Evolutionary conservation across 2,329 filamentous ascomycete genomes (phyloP).

Genomic region (Alternaria infectoria): DNA sequence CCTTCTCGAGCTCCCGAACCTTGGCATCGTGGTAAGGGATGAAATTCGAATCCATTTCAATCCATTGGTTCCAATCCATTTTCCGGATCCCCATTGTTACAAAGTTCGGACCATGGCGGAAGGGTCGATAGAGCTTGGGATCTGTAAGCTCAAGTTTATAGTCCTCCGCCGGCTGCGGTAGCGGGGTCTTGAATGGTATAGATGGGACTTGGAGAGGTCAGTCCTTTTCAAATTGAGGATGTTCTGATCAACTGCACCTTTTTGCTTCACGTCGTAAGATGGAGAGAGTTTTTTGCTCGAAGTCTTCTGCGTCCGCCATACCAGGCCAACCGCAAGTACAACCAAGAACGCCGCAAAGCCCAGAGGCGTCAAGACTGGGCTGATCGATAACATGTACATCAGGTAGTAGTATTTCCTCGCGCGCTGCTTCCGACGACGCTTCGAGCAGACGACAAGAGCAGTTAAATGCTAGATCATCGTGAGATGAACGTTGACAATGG

Average conservation of each 20-base stretch:
- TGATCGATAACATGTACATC: not conserved
- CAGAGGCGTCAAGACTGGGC: not conserved
- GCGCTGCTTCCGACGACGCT: not conserved
- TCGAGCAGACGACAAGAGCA: not conserved
- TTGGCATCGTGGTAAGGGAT: not conserved
- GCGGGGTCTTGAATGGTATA: not conserved
- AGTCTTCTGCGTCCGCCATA: not conserved
- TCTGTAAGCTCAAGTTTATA: not conserved
- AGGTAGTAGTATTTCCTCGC: not conserved
- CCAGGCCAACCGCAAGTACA: not conserved
- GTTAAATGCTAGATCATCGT: not conserved
- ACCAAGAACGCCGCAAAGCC: not conserved
- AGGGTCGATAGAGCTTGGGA: not conserved
- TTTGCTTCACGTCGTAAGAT: not conserved
- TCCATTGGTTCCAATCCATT: slow-evolving; percentile 5
- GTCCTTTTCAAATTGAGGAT: not conserved
- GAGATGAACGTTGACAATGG: not conserved
- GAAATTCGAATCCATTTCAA: slow-evolving; percentile 5
- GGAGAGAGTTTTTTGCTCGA: not conserved
- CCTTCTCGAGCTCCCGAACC: not conserved
- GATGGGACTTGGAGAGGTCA: not conserved
- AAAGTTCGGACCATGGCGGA: not conserved
- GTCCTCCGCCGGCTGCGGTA: not conserved
- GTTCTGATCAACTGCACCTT: not conserved
- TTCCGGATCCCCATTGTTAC: not conserved